Evolutionary conservation across 495 filamentous ascomycete species (phyloP).

Genomic region (Tricharina praecox): DNA sequence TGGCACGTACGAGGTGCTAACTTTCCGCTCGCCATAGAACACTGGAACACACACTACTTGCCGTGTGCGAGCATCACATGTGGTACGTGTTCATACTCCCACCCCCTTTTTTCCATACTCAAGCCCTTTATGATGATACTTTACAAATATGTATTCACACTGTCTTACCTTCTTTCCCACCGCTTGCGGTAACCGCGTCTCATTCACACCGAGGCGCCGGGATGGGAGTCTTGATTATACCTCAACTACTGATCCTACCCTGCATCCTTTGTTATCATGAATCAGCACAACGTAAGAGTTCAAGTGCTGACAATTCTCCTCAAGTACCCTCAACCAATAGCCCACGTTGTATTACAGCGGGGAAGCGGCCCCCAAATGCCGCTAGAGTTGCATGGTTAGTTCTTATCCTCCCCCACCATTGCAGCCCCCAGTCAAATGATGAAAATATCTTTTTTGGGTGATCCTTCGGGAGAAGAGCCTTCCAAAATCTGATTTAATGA

Average conservation of each 20-base stretch:
- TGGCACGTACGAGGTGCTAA: conserved; percentile 9
- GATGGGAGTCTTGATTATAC: conserved; percentile 23
- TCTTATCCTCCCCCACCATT: neutral
- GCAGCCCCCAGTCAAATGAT: conserved; percentile 1
- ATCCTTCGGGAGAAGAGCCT: conserved; percentile 6
- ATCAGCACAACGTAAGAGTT: neutral
- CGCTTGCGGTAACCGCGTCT: conserved; percentile 20
- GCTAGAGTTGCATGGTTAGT: conserved; percentile 1
- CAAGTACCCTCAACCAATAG: neutral
- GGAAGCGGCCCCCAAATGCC: neutral
- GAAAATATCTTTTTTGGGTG: conserved; percentile 6
- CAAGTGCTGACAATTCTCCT: neutral
- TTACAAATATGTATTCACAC: conserved; percentile 26
- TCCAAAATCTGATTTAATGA: conserved; percentile 30
- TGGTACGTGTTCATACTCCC: neutral
- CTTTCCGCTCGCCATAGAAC: neutral
- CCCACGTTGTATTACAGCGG: neutral
- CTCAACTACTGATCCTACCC: conserved; percentile 15
- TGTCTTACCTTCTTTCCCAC: conserved; percentile 25
- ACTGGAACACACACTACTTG: neutral
- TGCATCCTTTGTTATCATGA: neutral
- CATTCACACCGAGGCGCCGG: conserved; percentile 22
- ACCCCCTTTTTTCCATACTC: neutral
- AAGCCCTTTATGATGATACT: conserved; percentile 18
- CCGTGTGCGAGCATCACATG: neutral